Conservation (phyloP, 208 protist species). For the Trypanosoma boissoni region DNA sequence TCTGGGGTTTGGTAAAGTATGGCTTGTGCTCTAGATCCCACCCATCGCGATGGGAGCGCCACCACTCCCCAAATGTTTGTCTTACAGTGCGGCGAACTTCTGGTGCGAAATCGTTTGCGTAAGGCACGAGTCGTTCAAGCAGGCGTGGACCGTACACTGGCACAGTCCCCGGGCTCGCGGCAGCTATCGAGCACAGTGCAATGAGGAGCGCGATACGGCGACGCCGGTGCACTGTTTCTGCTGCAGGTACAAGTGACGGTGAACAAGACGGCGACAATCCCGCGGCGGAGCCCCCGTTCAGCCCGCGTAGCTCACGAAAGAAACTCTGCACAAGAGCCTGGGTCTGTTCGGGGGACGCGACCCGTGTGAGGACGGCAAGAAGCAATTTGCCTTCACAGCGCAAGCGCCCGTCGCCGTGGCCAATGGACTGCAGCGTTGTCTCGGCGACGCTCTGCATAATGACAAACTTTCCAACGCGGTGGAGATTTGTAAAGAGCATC, state of each 20-base stretch:
- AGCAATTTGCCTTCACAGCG: constrained; percentile 43
- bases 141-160: constrained; percentile 54
- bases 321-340: constrained; percentile 36
- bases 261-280: not conserved
- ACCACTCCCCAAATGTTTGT: constrained; percentile 74
- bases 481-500: constrained; percentile 64
- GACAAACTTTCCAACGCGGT: constrained; percentile 74
- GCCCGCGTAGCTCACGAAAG: constrained; percentile 34
- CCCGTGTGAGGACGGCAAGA: constrained; percentile 61
- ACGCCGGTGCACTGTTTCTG: constrained; percentile 3
- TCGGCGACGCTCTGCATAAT: constrained; percentile 48
- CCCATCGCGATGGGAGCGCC: constrained; percentile 61
- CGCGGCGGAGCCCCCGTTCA: constrained; percentile 5
- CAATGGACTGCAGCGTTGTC: constrained; percentile 45
- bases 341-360: constrained; percentile 67
- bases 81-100: constrained; percentile 52
- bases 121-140: constrained; percentile 46
- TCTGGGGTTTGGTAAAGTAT: constrained; percentile 53
- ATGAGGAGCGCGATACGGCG: constrained; percentile 48
- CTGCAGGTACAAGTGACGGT: not conserved
- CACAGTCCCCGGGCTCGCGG: constrained; percentile 44
- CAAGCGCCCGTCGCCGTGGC: constrained; percentile 43
- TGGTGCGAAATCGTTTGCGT: constrained; percentile 25
- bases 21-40: constrained; percentile 66
- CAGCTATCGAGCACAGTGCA: constrained; percentile 59